Evolutionary conservation across 352 stramenopile genomes (phyloP).

Genomic region (Aphanomyces invadans): DNA sequence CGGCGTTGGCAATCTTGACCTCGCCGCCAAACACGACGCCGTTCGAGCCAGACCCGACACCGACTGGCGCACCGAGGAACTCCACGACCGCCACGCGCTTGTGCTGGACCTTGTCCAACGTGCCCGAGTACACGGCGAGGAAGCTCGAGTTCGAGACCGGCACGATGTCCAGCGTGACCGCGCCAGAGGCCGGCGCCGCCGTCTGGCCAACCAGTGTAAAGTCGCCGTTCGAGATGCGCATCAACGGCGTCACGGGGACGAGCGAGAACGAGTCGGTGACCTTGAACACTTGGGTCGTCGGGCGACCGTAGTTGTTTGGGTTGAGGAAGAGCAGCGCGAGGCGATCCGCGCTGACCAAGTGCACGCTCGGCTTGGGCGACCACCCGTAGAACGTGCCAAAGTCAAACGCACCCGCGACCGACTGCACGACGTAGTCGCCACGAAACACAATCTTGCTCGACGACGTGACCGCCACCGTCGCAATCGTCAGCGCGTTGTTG

Average conservation of each 20-base stretch:
- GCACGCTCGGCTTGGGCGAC: constrained; percentile 58
- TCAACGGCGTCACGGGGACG: constrained; percentile 38
- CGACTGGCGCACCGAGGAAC: constrained; percentile 59
- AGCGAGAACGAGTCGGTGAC: constrained; percentile 52
- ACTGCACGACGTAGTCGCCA: constrained; percentile 52
- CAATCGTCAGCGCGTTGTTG: constrained; percentile 68
- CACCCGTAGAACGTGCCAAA: constrained; percentile 59
- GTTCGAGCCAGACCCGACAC: constrained; percentile 53
- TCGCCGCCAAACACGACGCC: constrained; percentile 56
- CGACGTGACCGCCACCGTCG: constrained; percentile 54
- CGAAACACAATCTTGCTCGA: constrained; percentile 46
- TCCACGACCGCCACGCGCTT: constrained; percentile 68
- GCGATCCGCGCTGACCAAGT: constrained; percentile 42
- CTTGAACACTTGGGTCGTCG: constrained; percentile 67
- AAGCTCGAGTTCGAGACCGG: constrained; percentile 42
- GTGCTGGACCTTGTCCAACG: constrained; percentile 44
- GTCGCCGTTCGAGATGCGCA: constrained; percentile 65
- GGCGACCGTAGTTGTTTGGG: constrained; percentile 58
- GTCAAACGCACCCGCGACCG: constrained; percentile 52
- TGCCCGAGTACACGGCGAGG: constrained; percentile 48
- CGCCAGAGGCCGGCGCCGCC: constrained; percentile 36
- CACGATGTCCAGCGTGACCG: constrained; percentile 52
- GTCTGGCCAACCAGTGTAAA: constrained; percentile 46
- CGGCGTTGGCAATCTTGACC: constrained; percentile 35
- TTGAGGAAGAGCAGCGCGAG: constrained; percentile 67